Evolutionary conservation across 495 filamentous ascomycete species (phyloP).

Genomic region (Annulohypoxylon bovei): DNA sequence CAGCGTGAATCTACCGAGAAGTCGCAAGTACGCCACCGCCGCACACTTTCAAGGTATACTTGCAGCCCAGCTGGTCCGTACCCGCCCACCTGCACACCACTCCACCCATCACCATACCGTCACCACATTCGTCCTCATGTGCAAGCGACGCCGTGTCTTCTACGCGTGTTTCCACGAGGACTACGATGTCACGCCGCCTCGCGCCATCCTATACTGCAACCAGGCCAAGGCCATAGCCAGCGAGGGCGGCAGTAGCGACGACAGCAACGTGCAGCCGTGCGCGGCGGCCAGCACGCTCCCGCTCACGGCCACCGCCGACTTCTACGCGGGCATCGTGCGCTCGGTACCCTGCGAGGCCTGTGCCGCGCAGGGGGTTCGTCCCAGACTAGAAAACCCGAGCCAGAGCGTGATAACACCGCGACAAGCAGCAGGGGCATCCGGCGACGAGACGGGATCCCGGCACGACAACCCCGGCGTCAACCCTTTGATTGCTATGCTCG

Average conservation of each 20-base stretch:
- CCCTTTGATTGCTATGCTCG: background rate
- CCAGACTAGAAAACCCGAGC: no score
- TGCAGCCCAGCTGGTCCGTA: background rate
- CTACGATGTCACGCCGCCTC: constrained; percentile 10
- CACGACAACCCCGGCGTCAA: background rate
- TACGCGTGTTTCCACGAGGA: constrained; percentile 26
- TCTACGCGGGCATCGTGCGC: background rate
- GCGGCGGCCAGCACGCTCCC: background rate
- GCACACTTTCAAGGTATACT: background rate
- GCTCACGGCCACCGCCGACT: background rate
- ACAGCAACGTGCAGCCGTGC: background rate
- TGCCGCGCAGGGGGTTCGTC: background rate
- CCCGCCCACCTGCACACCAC: background rate
- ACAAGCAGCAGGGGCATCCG: no score
- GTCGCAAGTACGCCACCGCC: background rate
- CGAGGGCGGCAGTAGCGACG: background rate
- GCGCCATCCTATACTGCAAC: constrained; percentile 10
- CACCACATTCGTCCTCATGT: constrained; percentile 4
- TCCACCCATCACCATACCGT: background rate
- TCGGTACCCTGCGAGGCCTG: background rate
- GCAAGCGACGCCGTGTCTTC: constrained; percentile 1
- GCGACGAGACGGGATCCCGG: no score
- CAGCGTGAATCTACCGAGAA: background rate
- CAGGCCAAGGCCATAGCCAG: background rate
- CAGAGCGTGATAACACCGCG: no score